Evolutionary conservation across 805 yeast species (phyloP).

Genomic region (Myxozyma neotropica): DNA sequence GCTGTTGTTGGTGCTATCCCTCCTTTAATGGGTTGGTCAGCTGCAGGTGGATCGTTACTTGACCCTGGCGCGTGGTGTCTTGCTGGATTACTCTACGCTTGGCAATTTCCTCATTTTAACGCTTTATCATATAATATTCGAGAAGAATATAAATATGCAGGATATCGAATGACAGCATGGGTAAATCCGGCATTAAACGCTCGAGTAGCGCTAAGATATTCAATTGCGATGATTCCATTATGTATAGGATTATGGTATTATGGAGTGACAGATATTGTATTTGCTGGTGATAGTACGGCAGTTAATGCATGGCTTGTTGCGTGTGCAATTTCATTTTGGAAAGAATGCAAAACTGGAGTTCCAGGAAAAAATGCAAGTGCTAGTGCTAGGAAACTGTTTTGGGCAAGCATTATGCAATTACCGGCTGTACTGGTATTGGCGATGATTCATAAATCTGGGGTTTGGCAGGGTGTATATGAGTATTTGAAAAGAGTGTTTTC

Average conservation of each 20-base stretch:
- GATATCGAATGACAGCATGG: slow-evolving; percentile 96
- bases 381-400: slow-evolving; percentile 82
- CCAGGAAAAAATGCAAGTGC: slow-evolving; percentile 41
- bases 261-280: slow-evolving; percentile 80
- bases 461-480: slow-evolving; percentile 77
- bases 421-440: slow-evolving; percentile 89
- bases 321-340: slow-evolving; percentile 81
- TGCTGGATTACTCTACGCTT: slow-evolving; percentile 86
- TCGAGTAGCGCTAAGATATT: slow-evolving; percentile 86
- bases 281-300: slow-evolving; percentile 76
- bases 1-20: slow-evolving; percentile 99
- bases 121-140: slow-evolving; percentile 85
- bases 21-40: slow-evolving; percentile 99
- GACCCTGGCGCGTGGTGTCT: slow-evolving; percentile 92
- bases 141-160: slow-evolving; percentile 86
- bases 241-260: slow-evolving; percentile 80
- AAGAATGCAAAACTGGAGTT: slow-evolving; percentile 52
- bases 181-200: slow-evolving; percentile 91
- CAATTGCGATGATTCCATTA: slow-evolving; percentile 90
- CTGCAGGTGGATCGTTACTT: slow-evolving; percentile 59
- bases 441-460: slow-evolving; percentile 92
- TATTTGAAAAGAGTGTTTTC: neutral
- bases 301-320: slow-evolving; percentile 85
- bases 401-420: slow-evolving; percentile 93
- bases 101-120: slow-evolving; percentile 99